Conservation (phyloP, 2,329 filamentous ascomycete genomes). For the Talaromyces sp. region DNA sequence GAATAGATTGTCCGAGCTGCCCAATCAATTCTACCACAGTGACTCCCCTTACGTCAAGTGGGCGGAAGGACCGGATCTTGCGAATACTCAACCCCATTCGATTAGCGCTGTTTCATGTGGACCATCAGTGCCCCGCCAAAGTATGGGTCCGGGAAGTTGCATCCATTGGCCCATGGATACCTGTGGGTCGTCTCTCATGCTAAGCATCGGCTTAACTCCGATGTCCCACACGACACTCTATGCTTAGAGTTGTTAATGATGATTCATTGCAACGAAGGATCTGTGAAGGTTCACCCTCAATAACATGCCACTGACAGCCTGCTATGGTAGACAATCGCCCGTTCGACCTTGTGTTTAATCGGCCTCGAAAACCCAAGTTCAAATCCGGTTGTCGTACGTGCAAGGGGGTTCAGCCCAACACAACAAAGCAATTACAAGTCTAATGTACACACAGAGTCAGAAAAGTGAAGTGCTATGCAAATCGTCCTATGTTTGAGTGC, state of each 20-base stretch:
- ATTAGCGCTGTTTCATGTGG: background rate
- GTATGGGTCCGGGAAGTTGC: background rate
- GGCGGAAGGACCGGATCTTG: background rate
- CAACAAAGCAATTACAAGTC: background rate
- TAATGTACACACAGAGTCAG: background rate
- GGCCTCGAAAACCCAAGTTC: background rate
- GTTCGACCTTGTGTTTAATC: background rate
- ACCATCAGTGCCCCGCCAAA: background rate
- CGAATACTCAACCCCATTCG: background rate
- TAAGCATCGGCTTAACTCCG: background rate
- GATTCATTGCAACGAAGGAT: background rate
- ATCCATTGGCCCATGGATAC: background rate
- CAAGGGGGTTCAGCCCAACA: background rate
- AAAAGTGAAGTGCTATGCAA: constrained; percentile 10
- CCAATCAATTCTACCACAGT: background rate
- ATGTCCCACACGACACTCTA: background rate
- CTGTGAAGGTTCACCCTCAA: background rate
- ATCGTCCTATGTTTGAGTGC: background rate
- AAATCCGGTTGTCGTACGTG: constrained; percentile 14
- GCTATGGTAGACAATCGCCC: background rate
- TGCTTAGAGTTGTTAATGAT: background rate
- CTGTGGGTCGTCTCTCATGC: background rate
- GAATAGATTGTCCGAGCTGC: background rate
- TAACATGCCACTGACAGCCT: background rate
- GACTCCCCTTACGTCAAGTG: background rate